These are phyloP conservation scores for Amylostereum areolatum DNA, from an alignment of 1,284 basidiomycete species.

Conservation along the genomic window DNA sequence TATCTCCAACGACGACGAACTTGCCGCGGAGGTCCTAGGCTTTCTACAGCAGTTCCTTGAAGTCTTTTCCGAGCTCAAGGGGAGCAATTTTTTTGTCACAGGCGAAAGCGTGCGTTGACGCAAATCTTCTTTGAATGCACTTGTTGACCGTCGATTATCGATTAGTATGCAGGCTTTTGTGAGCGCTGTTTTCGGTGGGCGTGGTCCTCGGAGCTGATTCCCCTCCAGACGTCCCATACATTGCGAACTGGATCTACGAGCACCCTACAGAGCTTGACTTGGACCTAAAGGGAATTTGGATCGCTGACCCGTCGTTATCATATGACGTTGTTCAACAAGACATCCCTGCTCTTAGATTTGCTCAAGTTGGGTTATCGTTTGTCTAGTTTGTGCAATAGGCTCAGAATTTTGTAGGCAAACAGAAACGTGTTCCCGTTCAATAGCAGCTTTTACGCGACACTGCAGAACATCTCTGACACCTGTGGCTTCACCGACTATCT, in stretches of 20 bases:
- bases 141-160: background rate
- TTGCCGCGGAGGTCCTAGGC: constrained; percentile 30
- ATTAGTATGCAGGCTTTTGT: constrained; percentile 33
- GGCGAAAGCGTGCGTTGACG: constrained; percentile 31
- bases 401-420: constrained; percentile 33
- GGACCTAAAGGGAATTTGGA: constrained; percentile 32
- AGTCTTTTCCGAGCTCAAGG: constrained; percentile 32
- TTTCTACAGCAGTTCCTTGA: constrained; percentile 34
- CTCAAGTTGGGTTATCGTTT: constrained; percentile 17
- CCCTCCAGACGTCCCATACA: constrained; percentile 29
- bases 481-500: constrained; percentile 37
- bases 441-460: constrained; percentile 23
- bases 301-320: constrained; percentile 31
- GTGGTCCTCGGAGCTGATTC: background rate
- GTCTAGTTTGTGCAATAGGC: no score
- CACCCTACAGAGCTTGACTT: constrained; percentile 27
- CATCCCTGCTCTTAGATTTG: constrained; percentile 31
- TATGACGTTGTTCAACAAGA: constrained; percentile 31
- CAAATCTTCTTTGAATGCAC: no score
- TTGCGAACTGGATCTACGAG: constrained; percentile 34
- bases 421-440: constrained; percentile 44
- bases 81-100: constrained; percentile 29
- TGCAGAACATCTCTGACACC: constrained; percentile 28
- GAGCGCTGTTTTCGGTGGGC: constrained; percentile 6
- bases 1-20: constrained; percentile 31